Base-by-base conservation (phyloP, 2,329 filamentous ascomycete genomes). In the Chaetoscypha palmicola region DNA sequence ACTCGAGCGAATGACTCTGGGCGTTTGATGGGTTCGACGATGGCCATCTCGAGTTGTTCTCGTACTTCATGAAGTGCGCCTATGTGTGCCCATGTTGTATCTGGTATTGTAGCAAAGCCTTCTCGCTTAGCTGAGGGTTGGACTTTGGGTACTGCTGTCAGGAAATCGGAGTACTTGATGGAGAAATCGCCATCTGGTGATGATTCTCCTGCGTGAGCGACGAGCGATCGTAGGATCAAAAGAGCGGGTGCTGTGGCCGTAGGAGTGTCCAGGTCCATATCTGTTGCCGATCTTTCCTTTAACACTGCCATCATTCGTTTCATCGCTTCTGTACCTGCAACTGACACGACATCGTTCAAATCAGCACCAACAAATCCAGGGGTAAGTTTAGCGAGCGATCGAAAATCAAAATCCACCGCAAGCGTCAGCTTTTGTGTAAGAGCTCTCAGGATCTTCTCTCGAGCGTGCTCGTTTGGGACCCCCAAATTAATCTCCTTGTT, bases 351-450 rank as follows among this genome's bases (percentile, higher is more conserved):
- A 47, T 70, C 83, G 50, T 85, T 79, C 3, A 98, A 68, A 68
- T 98, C 92, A 4, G 87, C 86, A 9, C 90, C 91, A 0, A 98
- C 91, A 54, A 92, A 98, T 1, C 92, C 92, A 4, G 92, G 87
- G 0, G 91, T 97, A 55, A 82, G 73, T 57, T 86, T 90, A 4
- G 91, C 89, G 3, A 98, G 69, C 12, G 74, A 68, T 20, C 68
- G 67, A 54, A 91, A 85, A 59, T 94, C 78, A 16, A 97, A 76
- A 48, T 89, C 80, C 3, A 76, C 71, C 1, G 77, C 71, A 5
- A 94, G 63, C 0, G 68, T 68, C 52, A 81, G 74, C 43, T 81
- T 76, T 42, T 79, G 70, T 0, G 86, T 87, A 35, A 94, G 69
- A 1, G 84, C 81, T 30, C 75, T 72, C 35, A 97, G 67, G 32